Evolutionary conservation across 768 basidiomycete species (phyloP), one percentile per base, ranked within the genome.

Genomic region (Leccinum uliginosum): DNA sequence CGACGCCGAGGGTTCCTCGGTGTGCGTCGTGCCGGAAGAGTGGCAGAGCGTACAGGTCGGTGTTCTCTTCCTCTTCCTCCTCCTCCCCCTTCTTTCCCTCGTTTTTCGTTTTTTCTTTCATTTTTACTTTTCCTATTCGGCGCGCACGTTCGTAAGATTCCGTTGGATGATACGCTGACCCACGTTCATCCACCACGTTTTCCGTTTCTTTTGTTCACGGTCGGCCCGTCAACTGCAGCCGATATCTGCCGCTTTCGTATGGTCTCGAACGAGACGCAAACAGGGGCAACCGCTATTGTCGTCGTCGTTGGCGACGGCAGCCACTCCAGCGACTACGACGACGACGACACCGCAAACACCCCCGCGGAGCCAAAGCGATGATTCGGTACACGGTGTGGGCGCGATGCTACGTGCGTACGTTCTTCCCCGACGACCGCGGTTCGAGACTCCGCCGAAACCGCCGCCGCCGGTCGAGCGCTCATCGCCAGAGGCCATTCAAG

Each of bases 401-500:
- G 58, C 47, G 58, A 19, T 30, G 24, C 10, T 67, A 7, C 53
- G 52, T 12, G 32, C 60, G 23, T 61, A 29, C 24, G 4, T 62
- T 17, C 14, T 55, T 17, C 54, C 50, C 1, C 58, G 53, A 19
- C 62, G 43, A 35, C 24, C 57, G 21, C 56, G 27, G 15, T 19
- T 14, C 11, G 56, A 57, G 6, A 38, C 30, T n/a, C 29, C 58
- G 11, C 50, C 63, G 12, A 60, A 30, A 40, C 61, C 62, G 4
- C 54, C 61, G 6, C 61, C 61, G 4, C 60, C 60, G 8, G 51
- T 52, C 9, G 52, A 51, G 24, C 55, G 58, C 6, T 56, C 60
- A 1, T 52, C 55, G 3, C 66, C 68, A 7, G 63, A 69, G 21
- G 61, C 67, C 10, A 34, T 74, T n/a, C 73, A 78, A 49, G 66